phyloP scores from a whole-genome alignment of 805 yeast genomes.

The Henningerozyma blattae region DNA sequence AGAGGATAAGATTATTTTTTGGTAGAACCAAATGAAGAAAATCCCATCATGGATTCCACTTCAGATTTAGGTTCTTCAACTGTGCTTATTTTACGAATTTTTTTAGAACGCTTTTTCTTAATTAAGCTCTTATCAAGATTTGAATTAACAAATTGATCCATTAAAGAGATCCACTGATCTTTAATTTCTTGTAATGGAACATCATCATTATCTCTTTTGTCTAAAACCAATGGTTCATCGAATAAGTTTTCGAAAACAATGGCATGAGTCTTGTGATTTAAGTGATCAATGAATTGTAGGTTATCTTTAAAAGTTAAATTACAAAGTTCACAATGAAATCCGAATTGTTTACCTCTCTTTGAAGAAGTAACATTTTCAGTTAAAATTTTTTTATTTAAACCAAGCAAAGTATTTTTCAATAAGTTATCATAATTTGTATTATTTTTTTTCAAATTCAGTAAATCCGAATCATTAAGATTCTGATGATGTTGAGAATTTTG shows the following conservation, averaged over 20 bases:
- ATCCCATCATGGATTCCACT: constrained; percentile 42
- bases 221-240: constrained; percentile 20
- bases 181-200: constrained; percentile 40
- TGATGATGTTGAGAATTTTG: constrained; percentile 8
- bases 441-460: constrained; percentile 7
- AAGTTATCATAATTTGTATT: constrained; percentile 16
- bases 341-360: constrained; percentile 51
- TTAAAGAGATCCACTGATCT: constrained; percentile 26
- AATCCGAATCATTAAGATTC: constrained; percentile 7
- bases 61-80: constrained; percentile 11
- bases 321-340: constrained; percentile 78
- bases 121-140: constrained; percentile 30
- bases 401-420: constrained; percentile 16
- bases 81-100: constrained; percentile 17
- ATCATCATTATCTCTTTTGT: constrained; percentile 26
- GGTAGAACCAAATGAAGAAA: constrained; percentile 40
- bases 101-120: constrained; percentile 23
- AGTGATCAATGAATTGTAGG: constrained; percentile 69
- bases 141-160: constrained; percentile 20
- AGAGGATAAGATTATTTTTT: constrained; percentile 26
- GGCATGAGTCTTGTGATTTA: constrained; percentile 62
- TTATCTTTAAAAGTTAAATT: constrained; percentile 74
- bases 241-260: constrained; percentile 27
- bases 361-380: constrained; percentile 19
- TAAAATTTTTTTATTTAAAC: constrained; percentile 25